Conservation (phyloP, 768 basidiomycete species). For the Leccinum truebloodii region DNA sequence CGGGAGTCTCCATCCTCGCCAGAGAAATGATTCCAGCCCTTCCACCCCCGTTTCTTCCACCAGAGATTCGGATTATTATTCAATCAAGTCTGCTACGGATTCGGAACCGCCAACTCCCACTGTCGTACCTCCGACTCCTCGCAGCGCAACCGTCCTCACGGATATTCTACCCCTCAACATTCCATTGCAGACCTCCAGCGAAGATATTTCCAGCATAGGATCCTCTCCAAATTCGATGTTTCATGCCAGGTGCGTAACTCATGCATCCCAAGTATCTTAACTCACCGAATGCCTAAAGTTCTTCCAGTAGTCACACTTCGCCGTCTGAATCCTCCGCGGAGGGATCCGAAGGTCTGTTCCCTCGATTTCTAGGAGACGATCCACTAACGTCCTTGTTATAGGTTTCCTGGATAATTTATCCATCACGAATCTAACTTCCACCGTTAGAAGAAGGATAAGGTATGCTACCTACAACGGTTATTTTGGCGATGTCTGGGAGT, state of each 20-base stretch:
- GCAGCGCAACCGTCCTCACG: background rate
- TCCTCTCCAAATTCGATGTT: constrained; percentile 6
- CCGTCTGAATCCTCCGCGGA: constrained; percentile 11
- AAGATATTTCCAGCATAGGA: no score
- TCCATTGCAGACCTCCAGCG: no score
- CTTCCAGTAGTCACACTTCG: constrained; percentile 16
- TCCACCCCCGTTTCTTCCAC: background rate
- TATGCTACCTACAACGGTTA: constrained; percentile 14
- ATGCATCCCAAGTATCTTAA: background rate
- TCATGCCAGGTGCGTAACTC: constrained; percentile 9
- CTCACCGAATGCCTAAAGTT: constrained; percentile 7
- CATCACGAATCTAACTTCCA: constrained; percentile 2
- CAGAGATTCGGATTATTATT: constrained; percentile 7
- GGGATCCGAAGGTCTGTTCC: constrained; percentile 13
- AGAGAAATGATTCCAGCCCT: background rate
- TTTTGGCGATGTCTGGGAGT: constrained; percentile 29
- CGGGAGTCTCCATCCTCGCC: background rate
- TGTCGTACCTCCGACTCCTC: constrained; percentile 18
- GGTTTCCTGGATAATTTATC: constrained; percentile 9
- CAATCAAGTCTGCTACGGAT: constrained; percentile 8
- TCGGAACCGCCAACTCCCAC: constrained; percentile 8
- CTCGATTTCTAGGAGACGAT: background rate
- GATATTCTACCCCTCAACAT: background rate
- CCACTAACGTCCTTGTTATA: background rate
- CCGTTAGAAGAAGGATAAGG: constrained; percentile 2